These are phyloP conservation scores for Aspergillus carlsbadensis DNA, from an alignment of 495 filamentous ascomycete genomes.

Conservation along the genomic window DNA sequence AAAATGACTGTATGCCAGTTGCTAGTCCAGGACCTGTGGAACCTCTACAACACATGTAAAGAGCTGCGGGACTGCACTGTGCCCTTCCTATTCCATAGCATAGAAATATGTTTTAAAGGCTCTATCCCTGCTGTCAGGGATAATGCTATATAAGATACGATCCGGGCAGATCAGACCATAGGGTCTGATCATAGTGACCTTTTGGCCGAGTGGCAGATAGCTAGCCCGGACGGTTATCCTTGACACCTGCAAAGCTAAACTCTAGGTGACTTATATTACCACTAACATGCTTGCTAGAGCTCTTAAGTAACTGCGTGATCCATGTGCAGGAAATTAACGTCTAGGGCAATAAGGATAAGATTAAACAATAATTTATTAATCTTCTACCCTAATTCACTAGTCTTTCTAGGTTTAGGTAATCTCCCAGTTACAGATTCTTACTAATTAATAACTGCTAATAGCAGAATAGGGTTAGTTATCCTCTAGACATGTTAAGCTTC, in stretches of 20 bases:
- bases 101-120: background rate
- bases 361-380: background rate
- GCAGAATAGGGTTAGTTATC: slow-evolving; percentile 4
- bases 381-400: background rate
- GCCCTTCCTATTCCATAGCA: background rate
- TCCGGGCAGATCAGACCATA: no score
- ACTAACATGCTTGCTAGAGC: background rate
- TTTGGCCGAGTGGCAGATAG: no score
- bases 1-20: no score
- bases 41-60: background rate
- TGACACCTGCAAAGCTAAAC: no score
- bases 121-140: background rate
- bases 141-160: no score
- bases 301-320: background rate
- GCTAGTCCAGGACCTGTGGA: background rate
- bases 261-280: background rate
- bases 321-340: background rate
- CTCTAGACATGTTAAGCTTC: background rate
- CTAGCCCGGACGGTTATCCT: no score
- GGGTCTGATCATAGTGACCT: no score
- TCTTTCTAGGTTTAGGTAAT: background rate
- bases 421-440: no score
- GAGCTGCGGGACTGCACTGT: background rate
- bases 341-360: background rate
- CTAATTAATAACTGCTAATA: no score